Conservation (phyloP, 2,329 filamentous ascomycete species). For the Diaporthe sp. region DNA sequence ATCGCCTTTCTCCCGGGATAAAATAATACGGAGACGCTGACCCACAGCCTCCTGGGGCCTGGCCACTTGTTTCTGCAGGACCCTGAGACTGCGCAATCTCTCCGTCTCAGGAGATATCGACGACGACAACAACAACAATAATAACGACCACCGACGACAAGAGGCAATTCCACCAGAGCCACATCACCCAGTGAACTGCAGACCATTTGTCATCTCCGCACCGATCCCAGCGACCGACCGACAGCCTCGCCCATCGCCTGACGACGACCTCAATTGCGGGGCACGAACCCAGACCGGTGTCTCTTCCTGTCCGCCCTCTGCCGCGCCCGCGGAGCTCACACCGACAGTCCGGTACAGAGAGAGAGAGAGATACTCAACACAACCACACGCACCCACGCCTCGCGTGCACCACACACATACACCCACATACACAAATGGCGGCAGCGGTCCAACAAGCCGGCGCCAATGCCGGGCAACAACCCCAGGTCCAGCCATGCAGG, state of each 20-base stretch:
- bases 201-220: not conserved
- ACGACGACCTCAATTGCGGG: slow-evolving; percentile 32
- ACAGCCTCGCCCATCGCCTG: slow-evolving; percentile 23
- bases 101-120: slow-evolving; percentile 32
- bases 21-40: slow-evolving; percentile 39
- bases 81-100: slow-evolving; percentile 33
- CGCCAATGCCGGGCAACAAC: slow-evolving; percentile 49
- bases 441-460: slow-evolving; percentile 38
- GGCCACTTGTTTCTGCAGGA: slow-evolving; percentile 38
- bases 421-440: slow-evolving; percentile 35
- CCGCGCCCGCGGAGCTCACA: slow-evolving; percentile 16
- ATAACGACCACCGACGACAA: not conserved
- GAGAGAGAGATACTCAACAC: not conserved
- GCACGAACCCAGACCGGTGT: slow-evolving; percentile 32
- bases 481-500: slow-evolving; percentile 91
- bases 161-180: not conserved
- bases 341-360: slow-evolving; percentile 23
- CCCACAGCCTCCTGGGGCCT: slow-evolving; percentile 38
- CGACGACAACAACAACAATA: slow-evolving; percentile 13
- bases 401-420: not conserved
- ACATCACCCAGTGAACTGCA: not conserved
- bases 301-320: not conserved
- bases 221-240: not conserved
- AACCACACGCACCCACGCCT: not conserved
- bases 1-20: slow-evolving; percentile 34